These are phyloP conservation scores for Erythrobasidium hasegawianum DNA, from an alignment of 1,284 basidiomycete species.

Conservation along the genomic window DNA sequence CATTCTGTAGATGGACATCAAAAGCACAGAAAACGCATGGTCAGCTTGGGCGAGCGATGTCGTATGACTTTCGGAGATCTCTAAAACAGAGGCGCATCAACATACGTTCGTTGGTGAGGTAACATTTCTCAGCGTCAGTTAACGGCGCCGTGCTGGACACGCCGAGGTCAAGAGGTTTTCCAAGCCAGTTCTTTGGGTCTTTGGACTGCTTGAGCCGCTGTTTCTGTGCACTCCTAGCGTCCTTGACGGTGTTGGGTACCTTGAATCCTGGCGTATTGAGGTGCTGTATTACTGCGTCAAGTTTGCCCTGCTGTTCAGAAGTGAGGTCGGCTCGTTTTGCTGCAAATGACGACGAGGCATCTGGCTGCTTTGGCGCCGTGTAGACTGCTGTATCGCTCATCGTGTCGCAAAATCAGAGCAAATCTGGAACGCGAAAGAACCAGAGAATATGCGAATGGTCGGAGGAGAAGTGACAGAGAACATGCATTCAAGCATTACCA, in stretches of 20 bases:
- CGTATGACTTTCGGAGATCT: no score
- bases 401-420: no score
- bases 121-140: conserved; percentile 26
- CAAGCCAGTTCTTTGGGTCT: conserved; percentile 8
- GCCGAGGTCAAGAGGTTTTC: conserved; percentile 3
- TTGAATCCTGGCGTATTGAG: conserved; percentile 39
- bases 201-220: conserved; percentile 10
- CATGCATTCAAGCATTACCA: no score
- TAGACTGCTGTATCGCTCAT: not conserved
- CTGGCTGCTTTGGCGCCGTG: conserved; percentile 9
- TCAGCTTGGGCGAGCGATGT: not conserved
- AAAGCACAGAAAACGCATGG: not conserved
- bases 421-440: no score
- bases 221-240: conserved; percentile 38
- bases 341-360: conserved; percentile 1
- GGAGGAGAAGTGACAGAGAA: no score
- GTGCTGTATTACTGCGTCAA: conserved; percentile 39
- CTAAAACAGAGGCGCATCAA: not conserved
- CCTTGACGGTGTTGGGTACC: conserved; percentile 34
- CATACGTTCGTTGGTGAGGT: conserved; percentile 34
- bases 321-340: conserved; percentile 18
- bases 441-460: no score
- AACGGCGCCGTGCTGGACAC: conserved; percentile 3
- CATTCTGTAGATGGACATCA: conserved; percentile 22
- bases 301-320: conserved; percentile 33